Evolutionary conservation across 169 alveolate genomes (phyloP).

Genomic region (Plasmodium gonderi): DNA sequence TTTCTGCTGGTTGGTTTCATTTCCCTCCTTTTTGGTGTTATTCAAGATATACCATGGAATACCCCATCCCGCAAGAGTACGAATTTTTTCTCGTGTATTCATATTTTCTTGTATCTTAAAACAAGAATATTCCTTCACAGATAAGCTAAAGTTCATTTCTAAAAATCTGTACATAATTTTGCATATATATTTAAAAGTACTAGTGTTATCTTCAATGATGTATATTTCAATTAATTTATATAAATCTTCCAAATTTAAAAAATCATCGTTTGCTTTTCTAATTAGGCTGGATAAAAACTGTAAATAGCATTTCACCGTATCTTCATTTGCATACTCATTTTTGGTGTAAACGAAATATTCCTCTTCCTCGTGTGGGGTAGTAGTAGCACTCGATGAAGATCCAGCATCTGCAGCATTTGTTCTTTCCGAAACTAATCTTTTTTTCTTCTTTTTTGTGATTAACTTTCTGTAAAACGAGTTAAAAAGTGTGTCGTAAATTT

Average conservation of each 20-base stretch:
- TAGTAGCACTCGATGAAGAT: background rate
- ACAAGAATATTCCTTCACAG: conserved; percentile 30
- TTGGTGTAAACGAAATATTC: conserved; percentile 40
- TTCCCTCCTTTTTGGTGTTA: background rate
- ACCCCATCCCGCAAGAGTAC: conserved; percentile 31
- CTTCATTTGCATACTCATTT: conserved; percentile 67
- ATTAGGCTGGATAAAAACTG: conserved; percentile 54
- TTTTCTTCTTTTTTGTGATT: conserved; percentile 48
- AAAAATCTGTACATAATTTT: conserved; percentile 65
- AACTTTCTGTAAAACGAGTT: conserved; percentile 53
- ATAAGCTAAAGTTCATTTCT: conserved; percentile 27
- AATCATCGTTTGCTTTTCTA: conserved; percentile 37
- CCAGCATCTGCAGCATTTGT: too few relatives aligned
- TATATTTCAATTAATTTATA: conserved; percentile 60
- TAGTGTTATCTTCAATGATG: conserved; percentile 40
- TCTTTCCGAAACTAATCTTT: background rate
- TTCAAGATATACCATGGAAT: conserved; percentile 37
- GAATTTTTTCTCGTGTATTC: conserved; percentile 4
- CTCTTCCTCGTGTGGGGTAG: background rate
- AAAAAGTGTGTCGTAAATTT: conserved; percentile 57
- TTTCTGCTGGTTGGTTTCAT: background rate
- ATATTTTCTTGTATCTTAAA: conserved; percentile 32
- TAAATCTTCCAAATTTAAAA: conserved; percentile 46
- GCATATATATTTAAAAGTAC: conserved; percentile 48
- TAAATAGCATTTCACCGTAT: conserved; percentile 48